phyloP scores from a whole-genome alignment of 2,329 filamentous ascomycete species.

The Laburnicola sp. region DNA sequence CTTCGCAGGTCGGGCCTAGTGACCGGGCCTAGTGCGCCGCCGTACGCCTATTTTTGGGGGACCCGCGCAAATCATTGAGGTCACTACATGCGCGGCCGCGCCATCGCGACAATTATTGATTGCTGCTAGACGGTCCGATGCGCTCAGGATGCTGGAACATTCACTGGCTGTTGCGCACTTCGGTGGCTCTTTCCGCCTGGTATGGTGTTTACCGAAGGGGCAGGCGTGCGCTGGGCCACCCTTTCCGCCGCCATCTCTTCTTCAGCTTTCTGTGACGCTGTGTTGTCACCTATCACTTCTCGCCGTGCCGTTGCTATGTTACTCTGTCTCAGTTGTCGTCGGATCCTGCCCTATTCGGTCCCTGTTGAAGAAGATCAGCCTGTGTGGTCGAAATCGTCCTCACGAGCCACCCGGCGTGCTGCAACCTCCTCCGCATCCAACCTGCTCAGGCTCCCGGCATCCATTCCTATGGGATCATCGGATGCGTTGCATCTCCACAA shows the following conservation, averaged over 20 bases:
- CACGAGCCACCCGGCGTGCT: neutral
- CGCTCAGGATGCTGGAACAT: neutral
- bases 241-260: neutral
- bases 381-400: neutral
- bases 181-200: neutral
- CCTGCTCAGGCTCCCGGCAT: neutral
- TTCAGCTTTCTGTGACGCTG: conserved; percentile 13
- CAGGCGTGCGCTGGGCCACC: conserved; percentile 6
- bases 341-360: neutral
- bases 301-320: neutral
- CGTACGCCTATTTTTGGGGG: conserved; percentile 15
- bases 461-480: neutral
- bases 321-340: neutral
- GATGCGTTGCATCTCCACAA: neutral
- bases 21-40: conserved; percentile 13
- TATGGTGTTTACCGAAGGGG: conserved; percentile 1
- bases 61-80: conserved; percentile 8
- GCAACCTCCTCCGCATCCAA: conserved; percentile 1
- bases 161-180: neutral
- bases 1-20: conserved; percentile 5
- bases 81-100: neutral
- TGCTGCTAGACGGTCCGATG: neutral
- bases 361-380: neutral
- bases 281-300: conserved; percentile 8
- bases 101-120: neutral